Evolutionary conservation across 176 grass and related monocot species (phyloP), one percentile per base, ranked within the genome.

Genomic region (Triticum urartu): DNA sequence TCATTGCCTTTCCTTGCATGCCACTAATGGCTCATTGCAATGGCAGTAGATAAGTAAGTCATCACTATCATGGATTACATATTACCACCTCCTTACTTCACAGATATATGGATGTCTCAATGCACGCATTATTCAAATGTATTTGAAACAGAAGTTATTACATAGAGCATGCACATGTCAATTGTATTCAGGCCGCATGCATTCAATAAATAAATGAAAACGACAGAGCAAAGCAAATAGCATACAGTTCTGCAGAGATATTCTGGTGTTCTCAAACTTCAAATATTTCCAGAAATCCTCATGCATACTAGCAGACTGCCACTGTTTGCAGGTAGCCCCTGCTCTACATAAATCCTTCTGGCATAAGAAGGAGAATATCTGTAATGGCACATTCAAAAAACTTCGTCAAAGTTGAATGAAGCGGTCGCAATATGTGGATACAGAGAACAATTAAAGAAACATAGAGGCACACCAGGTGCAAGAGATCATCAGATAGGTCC

Each of bases 271-370:
- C 63, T 92, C 85, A 81, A 99, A 96, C 68, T 94, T 89, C 34
- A 99, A 91, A 87, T 87, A 93, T 83, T 84, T 94, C 97, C 97
- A 99, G 74, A 99, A 99, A 61, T 99, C 92, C 18, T 88, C 92
- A 75, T 96, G 94, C 20, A 85, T 80, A 84, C 94, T 99, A 82
- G 94, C 90, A 28, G 36, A 69, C 68, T 82, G 75, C 97, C 97
- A 99, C 67, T 99, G 97, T 82, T 88, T 96, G 80, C 97, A 99
- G 17, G 94, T 39, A 54, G 86, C 92, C 40, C 97, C 97, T 30
- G 97, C 94, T 87, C 71, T 90, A 80, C 97, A 99, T 92, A 99
- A 86, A 90, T 99, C 94, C 79, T 92, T 96, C 84, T 99, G 97
- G 34, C 63, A 89, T 89, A 99, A 84, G 78, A 94, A 99, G 78